Percentiles rank a stretch among this genome's conserved stretches.
phyloP scores from a whole-genome alignment of 305 asterid genomes.

The Fraxinus nigra region DNA sequence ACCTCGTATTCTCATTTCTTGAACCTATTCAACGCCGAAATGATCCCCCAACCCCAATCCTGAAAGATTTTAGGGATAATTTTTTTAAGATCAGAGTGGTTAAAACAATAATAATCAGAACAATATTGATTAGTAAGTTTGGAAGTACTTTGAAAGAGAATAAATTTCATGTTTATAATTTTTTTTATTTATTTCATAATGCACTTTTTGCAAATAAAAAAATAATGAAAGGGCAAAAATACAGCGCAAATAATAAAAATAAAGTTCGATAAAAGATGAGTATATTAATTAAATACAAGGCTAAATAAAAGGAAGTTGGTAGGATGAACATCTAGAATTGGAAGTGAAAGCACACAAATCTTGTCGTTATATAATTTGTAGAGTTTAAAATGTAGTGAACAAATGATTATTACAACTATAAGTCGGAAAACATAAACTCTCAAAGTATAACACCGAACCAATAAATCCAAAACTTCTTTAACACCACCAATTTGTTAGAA shows the following conservation, averaged over 20 bases:
- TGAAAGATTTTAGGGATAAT: neutral
- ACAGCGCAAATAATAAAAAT: neutral
- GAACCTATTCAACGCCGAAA: neutral
- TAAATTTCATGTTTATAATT: neutral
- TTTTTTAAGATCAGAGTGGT: neutral
- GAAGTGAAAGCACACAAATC: neutral
- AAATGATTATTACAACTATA: no score
- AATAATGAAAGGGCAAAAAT: neutral
- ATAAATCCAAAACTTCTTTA: no score
- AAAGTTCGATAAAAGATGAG: neutral
- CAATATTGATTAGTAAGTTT: neutral
- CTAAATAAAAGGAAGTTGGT: neutral
- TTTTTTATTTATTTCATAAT: neutral
- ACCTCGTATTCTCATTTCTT: neutral
- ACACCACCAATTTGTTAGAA: no score
- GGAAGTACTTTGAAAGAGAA: neutral
- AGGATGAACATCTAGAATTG: neutral
- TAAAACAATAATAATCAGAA: neutral
- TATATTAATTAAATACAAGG: neutral
- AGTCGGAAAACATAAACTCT: no score
- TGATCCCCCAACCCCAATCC: neutral
- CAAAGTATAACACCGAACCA: no score
- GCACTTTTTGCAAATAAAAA: neutral
- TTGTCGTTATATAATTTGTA: neutral
- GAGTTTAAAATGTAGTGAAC: no score